Conservation (phyloP, 2,329 filamentous ascomycete genomes). For the Phialophora verrucosa region DNA sequence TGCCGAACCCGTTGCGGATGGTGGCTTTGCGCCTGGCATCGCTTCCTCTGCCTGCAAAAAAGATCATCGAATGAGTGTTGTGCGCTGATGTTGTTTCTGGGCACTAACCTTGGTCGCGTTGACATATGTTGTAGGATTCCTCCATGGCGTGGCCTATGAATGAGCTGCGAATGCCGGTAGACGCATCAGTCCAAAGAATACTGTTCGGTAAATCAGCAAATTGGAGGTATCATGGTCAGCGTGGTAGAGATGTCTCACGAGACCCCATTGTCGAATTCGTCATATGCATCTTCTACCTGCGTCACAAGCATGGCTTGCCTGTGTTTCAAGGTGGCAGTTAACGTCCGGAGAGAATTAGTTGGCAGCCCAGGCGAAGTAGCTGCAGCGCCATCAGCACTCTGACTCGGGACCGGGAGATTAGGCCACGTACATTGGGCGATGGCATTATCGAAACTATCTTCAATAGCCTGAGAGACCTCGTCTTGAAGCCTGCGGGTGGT, state of each 20-base stretch:
- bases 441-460: conserved; percentile 8
- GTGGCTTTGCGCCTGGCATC: conserved; percentile 12
- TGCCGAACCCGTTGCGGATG: conserved; percentile 9
- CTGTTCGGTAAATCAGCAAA: conserved; percentile 8
- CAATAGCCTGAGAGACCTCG: background rate
- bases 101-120: conserved; percentile 5
- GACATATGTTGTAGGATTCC: conserved; percentile 1
- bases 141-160: conserved; percentile 19
- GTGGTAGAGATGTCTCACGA: conserved; percentile 3
- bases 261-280: conserved; percentile 11
- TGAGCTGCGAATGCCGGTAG: conserved; percentile 20
- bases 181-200: conserved; percentile 12
- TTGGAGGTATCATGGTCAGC: no score
- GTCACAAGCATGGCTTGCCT: conserved; percentile 14
- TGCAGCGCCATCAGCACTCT: conserved; percentile 8
- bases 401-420: background rate
- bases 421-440: conserved; percentile 14
- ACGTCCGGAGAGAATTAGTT: conserved; percentile 10
- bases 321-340: conserved; percentile 11
- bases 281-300: background rate
- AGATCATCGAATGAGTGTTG: background rate
- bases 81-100: background rate
- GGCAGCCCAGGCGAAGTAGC: background rate
- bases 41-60: conserved; percentile 11
- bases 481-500: background rate